A percentile compares a stretch with the other conserved stretches of the same genome.
phyloP scores from a whole-genome alignment of 2,329 filamentous ascomycete genomes.

The Sporothrix euskadiensis region DNA sequence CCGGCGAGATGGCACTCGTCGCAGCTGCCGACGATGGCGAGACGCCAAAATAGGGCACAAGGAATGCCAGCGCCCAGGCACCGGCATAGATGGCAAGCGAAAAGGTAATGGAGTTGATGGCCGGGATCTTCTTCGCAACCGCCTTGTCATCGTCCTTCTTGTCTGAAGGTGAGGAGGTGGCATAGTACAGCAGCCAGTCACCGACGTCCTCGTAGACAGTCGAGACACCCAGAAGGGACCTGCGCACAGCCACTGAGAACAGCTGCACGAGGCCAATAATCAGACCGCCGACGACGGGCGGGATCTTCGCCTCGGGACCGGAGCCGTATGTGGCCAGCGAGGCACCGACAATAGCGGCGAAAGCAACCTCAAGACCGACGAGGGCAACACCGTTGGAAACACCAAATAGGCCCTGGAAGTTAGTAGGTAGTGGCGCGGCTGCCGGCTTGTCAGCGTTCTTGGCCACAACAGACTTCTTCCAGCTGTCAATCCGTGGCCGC shows the following conservation, averaged over 20 bases:
- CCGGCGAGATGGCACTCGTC: constrained; percentile 39
- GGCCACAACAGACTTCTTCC: neutral
- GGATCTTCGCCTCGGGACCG: constrained; percentile 40
- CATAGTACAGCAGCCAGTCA: constrained; percentile 48
- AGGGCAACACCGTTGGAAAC: constrained; percentile 43
- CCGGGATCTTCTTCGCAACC: constrained; percentile 31
- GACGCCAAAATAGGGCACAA: constrained; percentile 25
- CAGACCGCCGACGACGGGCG: constrained; percentile 57
- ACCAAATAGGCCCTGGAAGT: constrained; percentile 46
- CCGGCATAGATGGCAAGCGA: constrained; percentile 40
- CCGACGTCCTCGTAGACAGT: constrained; percentile 62
- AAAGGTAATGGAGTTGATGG: constrained; percentile 35
- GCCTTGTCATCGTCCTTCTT: neutral
- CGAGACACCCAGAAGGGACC: constrained; percentile 61
- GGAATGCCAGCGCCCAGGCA: constrained; percentile 7
- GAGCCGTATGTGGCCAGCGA: constrained; percentile 37
- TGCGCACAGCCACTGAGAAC: constrained; percentile 54
- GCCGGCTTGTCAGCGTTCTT: constrained; percentile 5
- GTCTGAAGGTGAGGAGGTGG: neutral
- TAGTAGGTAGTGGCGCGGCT: constrained; percentile 31
- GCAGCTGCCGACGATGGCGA: constrained; percentile 30
- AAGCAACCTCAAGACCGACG: constrained; percentile 47
- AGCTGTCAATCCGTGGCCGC: constrained; percentile 36
- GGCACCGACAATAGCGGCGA: constrained; percentile 46
- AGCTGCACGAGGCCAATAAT: constrained; percentile 61